Base-by-base conservation (phyloP, 345 rosid genomes). In the Ceriops tagal region DNA sequence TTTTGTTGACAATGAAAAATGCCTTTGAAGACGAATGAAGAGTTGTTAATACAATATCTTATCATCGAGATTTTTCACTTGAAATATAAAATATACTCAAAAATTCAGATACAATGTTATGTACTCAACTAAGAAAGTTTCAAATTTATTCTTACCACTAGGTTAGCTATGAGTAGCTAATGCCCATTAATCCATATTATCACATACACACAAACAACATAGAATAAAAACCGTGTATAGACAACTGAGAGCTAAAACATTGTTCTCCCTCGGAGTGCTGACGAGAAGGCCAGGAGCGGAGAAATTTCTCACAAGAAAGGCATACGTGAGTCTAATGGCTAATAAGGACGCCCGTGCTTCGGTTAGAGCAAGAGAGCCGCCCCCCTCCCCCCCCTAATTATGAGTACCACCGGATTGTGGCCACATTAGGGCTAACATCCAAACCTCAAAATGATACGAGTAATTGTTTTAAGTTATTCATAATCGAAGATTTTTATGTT, bases 221-320 rank as follows among this genome's bases (percentile, higher is more conserved):
- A 53, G 67, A n/a, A 27, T 30, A 10, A 62, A n/a, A 13, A 20
- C 15, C 4, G 5, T 39, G 46, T 39, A 2, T 9, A 35, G 26
- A 49, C 68, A 68, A 66, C 4, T 61, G 61, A 72, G 78, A 81
- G 82, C 82, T 61, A 74, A 58, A 58, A 74, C 75, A 66, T 53
- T 52, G 69, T 67, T 58, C 52, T 58, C 26, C 26, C 26, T 24
- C 16, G 27, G 32, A 68, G 19, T 75, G 81, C 81, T 78, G 84
- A 81, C 84, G 70, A 72, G 74, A 68, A 47, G 79, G 75, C 75
- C 66, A 71, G 66, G 65, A 62, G 74, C 64, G 56, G 28, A 72
- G 74, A 67, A 62, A 65, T 65, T 65, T 65, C 21, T 55, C 16
- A 35, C 31, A 8, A 61, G 52, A 39, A 69, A 58, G 46, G 53